These are phyloP conservation scores for Kwoniella shivajii DNA, from an alignment of 1,284 basidiomycete species.

Conservation along the genomic window DNA sequence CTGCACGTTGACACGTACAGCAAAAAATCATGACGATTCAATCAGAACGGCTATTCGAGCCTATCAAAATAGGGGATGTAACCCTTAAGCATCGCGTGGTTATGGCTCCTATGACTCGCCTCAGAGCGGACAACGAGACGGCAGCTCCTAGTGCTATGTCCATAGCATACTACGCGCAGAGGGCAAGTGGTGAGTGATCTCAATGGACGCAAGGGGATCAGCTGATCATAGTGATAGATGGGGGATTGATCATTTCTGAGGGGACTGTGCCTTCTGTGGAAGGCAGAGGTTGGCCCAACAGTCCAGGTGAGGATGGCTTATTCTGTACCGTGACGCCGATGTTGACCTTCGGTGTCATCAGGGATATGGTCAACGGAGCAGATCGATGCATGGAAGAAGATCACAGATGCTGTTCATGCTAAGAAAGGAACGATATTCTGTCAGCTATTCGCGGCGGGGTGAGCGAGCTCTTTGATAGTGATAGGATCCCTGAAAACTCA, in stretches of 20 bases:
- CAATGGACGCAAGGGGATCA: background rate
- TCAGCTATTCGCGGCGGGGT: slow-evolving; percentile 59
- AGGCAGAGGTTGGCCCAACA: slow-evolving; percentile 15
- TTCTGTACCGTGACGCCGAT: background rate
- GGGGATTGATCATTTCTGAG: slow-evolving; percentile 47
- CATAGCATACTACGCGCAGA: slow-evolving; percentile 47
- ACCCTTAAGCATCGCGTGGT: slow-evolving; percentile 46
- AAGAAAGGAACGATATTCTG: slow-evolving; percentile 57
- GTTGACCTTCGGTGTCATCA: too few species aligned
- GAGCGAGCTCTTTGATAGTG: background rate
- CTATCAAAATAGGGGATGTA: slow-evolving; percentile 26
- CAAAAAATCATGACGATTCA: background rate
- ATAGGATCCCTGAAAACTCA: background rate
- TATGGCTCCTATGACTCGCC: slow-evolving; percentile 49
- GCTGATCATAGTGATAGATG: slow-evolving; percentile 8
- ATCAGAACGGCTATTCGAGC: slow-evolving; percentile 17
- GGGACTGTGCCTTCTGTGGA: slow-evolving; percentile 24
- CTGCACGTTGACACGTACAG: background rate
- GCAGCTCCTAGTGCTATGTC: slow-evolving; percentile 30
- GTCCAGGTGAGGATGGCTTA: background rate
- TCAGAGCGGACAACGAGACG: slow-evolving; percentile 25
- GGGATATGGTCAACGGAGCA: slow-evolving; percentile 30
- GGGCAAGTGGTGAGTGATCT: slow-evolving; percentile 28
- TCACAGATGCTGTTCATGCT: slow-evolving; percentile 55
- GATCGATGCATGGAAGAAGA: slow-evolving; percentile 39